These are phyloP conservation scores for Rubia yunnanensis DNA, from an alignment of 257 asterid species.

Conservation along the genomic window DNA sequence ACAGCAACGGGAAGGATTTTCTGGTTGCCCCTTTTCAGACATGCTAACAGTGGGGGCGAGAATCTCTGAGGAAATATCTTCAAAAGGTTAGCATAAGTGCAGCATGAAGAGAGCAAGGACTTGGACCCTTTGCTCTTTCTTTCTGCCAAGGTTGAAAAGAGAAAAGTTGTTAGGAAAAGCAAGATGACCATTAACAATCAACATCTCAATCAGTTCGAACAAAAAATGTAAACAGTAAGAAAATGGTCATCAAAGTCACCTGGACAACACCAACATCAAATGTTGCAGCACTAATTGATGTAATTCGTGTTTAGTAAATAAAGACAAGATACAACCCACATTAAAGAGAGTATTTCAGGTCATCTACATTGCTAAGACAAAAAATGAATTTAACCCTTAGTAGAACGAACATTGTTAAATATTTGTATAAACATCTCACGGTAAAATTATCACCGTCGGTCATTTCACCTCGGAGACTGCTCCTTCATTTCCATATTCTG, in stretches of 20 bases:
- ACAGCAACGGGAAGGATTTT: no score
- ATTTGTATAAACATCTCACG: not conserved
- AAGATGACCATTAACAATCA: not conserved
- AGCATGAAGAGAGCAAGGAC: no score
- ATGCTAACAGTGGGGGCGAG: no score
- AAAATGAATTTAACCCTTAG: not conserved
- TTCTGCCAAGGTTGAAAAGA: not conserved
- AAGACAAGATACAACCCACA: conserved; percentile 11
- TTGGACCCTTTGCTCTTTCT: no score
- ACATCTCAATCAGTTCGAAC: not conserved
- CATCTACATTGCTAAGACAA: no score
- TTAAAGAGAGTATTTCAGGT: not conserved
- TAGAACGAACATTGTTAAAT: not conserved
- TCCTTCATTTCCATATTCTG: no score
- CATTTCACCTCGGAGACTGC: no score
- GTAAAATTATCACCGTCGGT: not conserved
- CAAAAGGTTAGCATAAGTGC: no score
- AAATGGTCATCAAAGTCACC: conserved; percentile 32
- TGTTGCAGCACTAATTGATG: conserved; percentile 73
- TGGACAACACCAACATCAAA: conserved; percentile 76
- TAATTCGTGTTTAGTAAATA: conserved; percentile 49
- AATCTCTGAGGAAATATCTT: no score
- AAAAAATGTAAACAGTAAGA: not conserved
- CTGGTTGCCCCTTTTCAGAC: no score
- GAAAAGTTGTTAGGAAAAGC: not conserved